Conservation (phyloP, 2,329 filamentous ascomycete genomes). For the Setomelanomma holmii region DNA sequence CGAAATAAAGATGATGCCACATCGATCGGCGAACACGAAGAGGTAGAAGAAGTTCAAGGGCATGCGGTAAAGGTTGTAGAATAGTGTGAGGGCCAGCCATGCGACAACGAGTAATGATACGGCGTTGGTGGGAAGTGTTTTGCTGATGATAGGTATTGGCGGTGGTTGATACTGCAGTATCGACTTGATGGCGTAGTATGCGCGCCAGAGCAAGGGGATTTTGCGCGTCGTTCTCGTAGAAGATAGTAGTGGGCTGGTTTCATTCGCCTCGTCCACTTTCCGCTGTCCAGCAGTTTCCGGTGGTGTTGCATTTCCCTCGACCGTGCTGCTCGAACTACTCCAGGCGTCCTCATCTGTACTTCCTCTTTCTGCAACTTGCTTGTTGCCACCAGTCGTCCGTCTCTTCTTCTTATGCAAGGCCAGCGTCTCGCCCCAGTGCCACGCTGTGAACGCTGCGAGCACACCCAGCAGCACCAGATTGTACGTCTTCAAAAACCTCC, state of each 20-base stretch:
- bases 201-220: slow-evolving; percentile 15
- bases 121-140: slow-evolving; percentile 64
- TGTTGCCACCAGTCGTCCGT: background rate
- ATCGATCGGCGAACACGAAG: slow-evolving; percentile 66
- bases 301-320: slow-evolving; percentile 46
- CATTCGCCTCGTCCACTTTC: slow-evolving; percentile 28
- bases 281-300: slow-evolving; percentile 25
- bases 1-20: slow-evolving; percentile 60
- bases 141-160: slow-evolving; percentile 64
- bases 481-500: slow-evolving; percentile 49
- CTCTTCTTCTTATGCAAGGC: slow-evolving; percentile 23
- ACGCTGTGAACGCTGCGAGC: slow-evolving; percentile 45
- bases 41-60: slow-evolving; percentile 58
- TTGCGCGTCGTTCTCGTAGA: slow-evolving; percentile 3
- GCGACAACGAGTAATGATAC: slow-evolving; percentile 60
- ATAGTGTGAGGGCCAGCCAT: slow-evolving; percentile 63
- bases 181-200: slow-evolving; percentile 34
- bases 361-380: slow-evolving; percentile 4
- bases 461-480: slow-evolving; percentile 49
- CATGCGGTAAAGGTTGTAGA: slow-evolving; percentile 64
- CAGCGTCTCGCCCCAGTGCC: slow-evolving; percentile 46
- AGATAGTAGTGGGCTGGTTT: slow-evolving; percentile 45
- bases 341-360: slow-evolving; percentile 27
- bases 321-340: slow-evolving; percentile 51
- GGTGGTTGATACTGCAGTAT: slow-evolving; percentile 64